Base-by-base conservation (phyloP, 2,329 filamentous ascomycete genomes). In the Aspergillus pseudotamarii region DNA sequence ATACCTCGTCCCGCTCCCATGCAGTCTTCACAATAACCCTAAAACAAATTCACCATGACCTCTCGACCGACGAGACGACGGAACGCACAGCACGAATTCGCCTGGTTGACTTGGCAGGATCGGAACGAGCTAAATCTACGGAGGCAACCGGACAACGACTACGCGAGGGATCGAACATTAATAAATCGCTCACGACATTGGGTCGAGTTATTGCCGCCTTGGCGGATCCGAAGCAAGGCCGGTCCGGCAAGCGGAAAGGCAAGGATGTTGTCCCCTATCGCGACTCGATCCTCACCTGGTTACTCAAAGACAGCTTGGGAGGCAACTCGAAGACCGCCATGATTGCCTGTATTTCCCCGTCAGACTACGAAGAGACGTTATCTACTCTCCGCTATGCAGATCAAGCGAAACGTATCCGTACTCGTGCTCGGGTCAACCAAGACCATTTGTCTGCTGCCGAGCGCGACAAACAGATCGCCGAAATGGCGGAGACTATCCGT, bases 241-340 rank as follows among this genome's bases (percentile, higher is more conserved):
- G 81, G 60, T 75, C 73, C 8, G 82, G 83, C 43, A 77, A 79
- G 62, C 82, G 85, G 61, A 91, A 91, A 74, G 87, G 86, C 67
- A 86, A 86, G 67, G 87, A 94, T 32, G 87, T 93, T 8, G 91
- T 99, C 3, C 95, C 95, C 6, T 99, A 97, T 78, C 90, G 95
- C 67, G 95, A 99, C 79, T 97, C 93, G 1, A 88, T 91, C 50
- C 79, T 91, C 36, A 91, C 88, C 12, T 91, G 94, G 94, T 85
- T 99, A 4, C 85, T 99, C 67, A 98, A 98, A 77, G 95, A 99
- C 78, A 96, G 92, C 1, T 84, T 99, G 0, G 95, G 95, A 14
- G 95, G 95, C 60, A 99, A 99, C 84, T 94, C 90, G 74, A 99
- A 98, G 80, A 99, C 95, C 11, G 95, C 95, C 66, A 99, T 99